A percentile compares a stretch with the other conserved stretches of the same genome.
Conservation (phyloP, 257 asterid genomes). For the Ehretia macrophylla region DNA sequence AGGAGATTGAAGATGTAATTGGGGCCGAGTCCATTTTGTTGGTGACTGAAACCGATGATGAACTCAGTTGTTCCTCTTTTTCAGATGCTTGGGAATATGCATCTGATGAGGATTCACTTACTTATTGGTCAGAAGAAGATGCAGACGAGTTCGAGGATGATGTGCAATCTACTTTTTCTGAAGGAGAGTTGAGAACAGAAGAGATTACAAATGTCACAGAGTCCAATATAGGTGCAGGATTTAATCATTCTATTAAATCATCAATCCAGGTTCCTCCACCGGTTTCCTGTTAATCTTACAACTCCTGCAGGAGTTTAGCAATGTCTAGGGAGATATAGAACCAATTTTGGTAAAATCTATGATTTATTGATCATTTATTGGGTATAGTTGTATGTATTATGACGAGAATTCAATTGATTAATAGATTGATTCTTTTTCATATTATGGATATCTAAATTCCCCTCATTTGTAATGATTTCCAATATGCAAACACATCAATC, state of each 20-base stretch:
- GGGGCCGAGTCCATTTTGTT: slow-evolving; percentile 41
- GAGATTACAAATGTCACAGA: slow-evolving; percentile 18
- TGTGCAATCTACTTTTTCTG: slow-evolving; percentile 25
- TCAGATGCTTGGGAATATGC: slow-evolving; percentile 32
- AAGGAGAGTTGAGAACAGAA: slow-evolving; percentile 29
- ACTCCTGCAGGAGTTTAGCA: slow-evolving; percentile 56
- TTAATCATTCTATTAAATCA: slow-evolving; percentile 28
- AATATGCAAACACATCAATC: too few species aligned
- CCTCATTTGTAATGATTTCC: too few species aligned
- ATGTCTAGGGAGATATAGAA: slow-evolving; percentile 23
- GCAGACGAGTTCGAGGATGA: slow-evolving; percentile 28
- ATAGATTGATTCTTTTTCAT: slow-evolving; percentile 22
- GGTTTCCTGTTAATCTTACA: slow-evolving; percentile 42
- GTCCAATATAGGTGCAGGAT: slow-evolving; percentile 28
- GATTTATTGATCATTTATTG: slow-evolving; percentile 23
- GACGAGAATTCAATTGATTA: slow-evolving; percentile 16
- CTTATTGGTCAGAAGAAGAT: slow-evolving; percentile 53
- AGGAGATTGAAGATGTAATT: slow-evolving; percentile 52
- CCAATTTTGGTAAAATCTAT: slow-evolving; percentile 24
- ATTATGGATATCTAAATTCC: not conserved
- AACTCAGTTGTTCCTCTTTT: slow-evolving; percentile 20
- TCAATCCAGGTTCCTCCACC: slow-evolving; percentile 20
- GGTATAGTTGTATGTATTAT: slow-evolving; percentile 16
- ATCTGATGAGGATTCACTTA: slow-evolving; percentile 37
- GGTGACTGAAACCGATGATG: slow-evolving; percentile 50